Conservation (phyloP, 192 early-diverging fungal genomes). For the Radiomyces spectabilis region DNA sequence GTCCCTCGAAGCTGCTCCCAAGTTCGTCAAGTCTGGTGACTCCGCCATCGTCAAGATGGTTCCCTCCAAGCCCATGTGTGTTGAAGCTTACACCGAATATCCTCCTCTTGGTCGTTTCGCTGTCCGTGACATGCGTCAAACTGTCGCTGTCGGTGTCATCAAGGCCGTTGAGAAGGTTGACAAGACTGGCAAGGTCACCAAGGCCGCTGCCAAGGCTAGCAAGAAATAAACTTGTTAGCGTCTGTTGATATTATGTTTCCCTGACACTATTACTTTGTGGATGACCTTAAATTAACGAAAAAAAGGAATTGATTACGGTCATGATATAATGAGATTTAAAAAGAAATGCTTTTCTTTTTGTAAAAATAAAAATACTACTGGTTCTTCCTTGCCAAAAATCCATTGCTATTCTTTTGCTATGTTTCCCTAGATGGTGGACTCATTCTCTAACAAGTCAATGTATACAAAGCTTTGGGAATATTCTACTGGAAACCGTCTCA, state of each 20-base stretch:
- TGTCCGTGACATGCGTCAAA: conserved; percentile 96
- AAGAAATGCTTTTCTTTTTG: too few species aligned
- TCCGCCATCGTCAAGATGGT: conserved; percentile 93
- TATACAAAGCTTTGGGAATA: too few species aligned
- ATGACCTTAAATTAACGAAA: too few species aligned
- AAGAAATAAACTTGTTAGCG: conserved; percentile 60
- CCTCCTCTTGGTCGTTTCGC: conserved; percentile 95
- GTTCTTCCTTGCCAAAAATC: too few species aligned
- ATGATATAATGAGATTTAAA: too few species aligned
- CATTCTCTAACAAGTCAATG: too few species aligned
- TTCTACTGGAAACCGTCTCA: too few species aligned
- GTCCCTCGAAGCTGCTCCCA: conserved; percentile 86
- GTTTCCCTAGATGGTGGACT: too few species aligned
- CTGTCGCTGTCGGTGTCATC: conserved; percentile 96
- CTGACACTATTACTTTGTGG: too few species aligned
- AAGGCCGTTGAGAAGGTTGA: conserved; percentile 85
- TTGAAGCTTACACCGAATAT: conserved; percentile 87
- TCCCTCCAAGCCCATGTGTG: conserved; percentile 95
- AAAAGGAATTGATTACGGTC: too few species aligned
- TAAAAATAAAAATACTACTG: too few species aligned
- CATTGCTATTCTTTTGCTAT: too few species aligned
- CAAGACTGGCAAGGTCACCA: conserved; percentile 68
- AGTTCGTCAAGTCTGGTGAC: conserved; percentile 94
- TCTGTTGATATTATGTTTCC: background rate
- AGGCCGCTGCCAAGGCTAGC: conserved; percentile 64